Evolutionary conservation across 345 rosid species (phyloP).

Genomic region (Acer campestre): DNA sequence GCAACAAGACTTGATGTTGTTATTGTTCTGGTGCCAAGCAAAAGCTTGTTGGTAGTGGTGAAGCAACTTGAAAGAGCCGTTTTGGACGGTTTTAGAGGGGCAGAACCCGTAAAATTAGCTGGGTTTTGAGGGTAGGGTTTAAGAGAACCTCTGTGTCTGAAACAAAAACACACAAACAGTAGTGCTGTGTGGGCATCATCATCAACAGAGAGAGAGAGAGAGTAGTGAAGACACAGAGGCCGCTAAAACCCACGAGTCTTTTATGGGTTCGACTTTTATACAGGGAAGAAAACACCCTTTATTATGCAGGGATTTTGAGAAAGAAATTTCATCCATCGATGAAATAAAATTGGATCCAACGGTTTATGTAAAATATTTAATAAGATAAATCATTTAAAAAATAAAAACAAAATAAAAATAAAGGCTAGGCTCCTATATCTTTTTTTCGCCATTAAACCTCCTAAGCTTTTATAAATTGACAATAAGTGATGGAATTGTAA

Average conservation of each 20-base stretch:
- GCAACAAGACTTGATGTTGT: slow-evolving; percentile 38
- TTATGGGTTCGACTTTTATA: background rate
- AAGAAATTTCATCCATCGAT: too few relatives aligned
- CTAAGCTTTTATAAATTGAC: too few relatives aligned
- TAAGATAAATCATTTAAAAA: too few relatives aligned
- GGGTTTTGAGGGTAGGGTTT: slow-evolving; percentile 5
- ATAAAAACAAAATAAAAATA: too few relatives aligned
- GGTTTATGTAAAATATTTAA: too few relatives aligned
- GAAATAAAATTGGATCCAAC: too few relatives aligned
- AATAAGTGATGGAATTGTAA: too few relatives aligned
- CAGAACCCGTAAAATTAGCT: slow-evolving; percentile 10
- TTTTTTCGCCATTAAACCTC: too few relatives aligned
- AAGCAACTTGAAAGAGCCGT: slow-evolving; percentile 9
- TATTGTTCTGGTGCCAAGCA: slow-evolving; percentile 21
- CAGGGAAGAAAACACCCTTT: too few relatives aligned
- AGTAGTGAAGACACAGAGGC: background rate
- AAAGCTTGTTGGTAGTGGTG: slow-evolving; percentile 36
- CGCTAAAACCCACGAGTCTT: background rate
- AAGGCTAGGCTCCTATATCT: too few relatives aligned
- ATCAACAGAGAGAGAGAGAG: background rate
- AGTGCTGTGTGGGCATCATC: background rate
- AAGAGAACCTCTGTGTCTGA: background rate
- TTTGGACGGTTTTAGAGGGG: slow-evolving; percentile 17
- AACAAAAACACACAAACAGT: background rate
- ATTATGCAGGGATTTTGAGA: too few relatives aligned